Base-by-base conservation (phyloP, 495 filamentous ascomycete genomes). In the Thozetella sp. region DNA sequence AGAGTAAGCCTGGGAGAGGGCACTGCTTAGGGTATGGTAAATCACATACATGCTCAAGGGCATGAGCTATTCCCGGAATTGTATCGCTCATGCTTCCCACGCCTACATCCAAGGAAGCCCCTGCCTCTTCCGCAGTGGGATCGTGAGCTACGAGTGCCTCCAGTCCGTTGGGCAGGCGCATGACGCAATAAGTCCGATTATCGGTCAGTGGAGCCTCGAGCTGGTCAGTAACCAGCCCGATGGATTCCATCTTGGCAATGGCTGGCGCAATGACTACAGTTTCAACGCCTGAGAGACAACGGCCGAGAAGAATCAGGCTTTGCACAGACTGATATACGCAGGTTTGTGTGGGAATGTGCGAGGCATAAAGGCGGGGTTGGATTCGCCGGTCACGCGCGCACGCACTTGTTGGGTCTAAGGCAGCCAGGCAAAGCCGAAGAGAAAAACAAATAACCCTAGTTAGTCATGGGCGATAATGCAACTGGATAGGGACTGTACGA, bases 131-230 rank as follows among this genome's bases (percentile, higher is more conserved):
- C 2, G 94, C 96, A 52, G 96, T 90, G 6, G 91, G 86, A 72
- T 99, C 95, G 73, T 98, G 95, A 30, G 97, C 95, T 30, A 99
- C 75, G 3, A 98, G 83, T 20, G 87, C 95, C 78, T 99, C 96
- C n/a, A 99, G 85, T 74, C 92, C 77, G 72, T 98, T 99, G 2
- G 86, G 77, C 51, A 99, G 77, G 57, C 84, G 83, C 59, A 98
- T 88, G 65, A 99, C 93, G 26, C 93, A 82, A 70, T 99, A 99
- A 1, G 83, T 84, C 22, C 95, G 85, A 70, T 97, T 88, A 70
- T 99, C 95, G 34, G 97, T 80, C 58, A 88, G 88, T 2, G 95
- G 94, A 60, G 88, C 89, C 78, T 98, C 92, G 51, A 99, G 75
- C 37, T 83, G 69, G 72, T 97, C 91, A 34, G 93, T 87, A 57